A percentile compares a stretch with the other conserved stretches of the same genome.
Evolutionary conservation across 2,329 filamentous ascomycete species (phyloP).

Genomic region (Pseudocercospora vitis): DNA sequence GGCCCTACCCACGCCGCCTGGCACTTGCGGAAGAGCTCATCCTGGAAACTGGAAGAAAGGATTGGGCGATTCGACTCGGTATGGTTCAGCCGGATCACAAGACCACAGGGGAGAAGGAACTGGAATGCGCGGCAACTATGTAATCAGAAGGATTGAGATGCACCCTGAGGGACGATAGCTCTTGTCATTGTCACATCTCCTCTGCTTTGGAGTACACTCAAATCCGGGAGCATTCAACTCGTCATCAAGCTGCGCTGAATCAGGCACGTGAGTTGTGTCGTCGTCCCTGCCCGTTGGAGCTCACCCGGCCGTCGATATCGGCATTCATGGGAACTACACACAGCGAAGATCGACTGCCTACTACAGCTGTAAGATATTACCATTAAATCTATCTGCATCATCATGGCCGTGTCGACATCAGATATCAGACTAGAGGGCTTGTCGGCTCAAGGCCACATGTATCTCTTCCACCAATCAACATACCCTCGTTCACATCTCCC

Average conservation of each 20-base stretch:
- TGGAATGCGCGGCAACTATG: constrained; percentile 19
- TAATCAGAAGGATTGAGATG: too few relatives aligned
- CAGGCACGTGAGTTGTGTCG: too few relatives aligned
- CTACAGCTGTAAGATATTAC: constrained; percentile 9
- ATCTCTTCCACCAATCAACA: not conserved
- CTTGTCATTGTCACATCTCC: too few relatives aligned
- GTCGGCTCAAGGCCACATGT: too few relatives aligned
- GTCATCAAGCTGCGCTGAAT: too few relatives aligned
- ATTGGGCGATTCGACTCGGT: constrained; percentile 43
- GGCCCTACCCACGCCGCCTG: constrained; percentile 38
- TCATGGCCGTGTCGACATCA: constrained; percentile 1
- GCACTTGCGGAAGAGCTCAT: constrained; percentile 43
- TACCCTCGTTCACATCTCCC: not conserved
- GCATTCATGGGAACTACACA: too few relatives aligned
- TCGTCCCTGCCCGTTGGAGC: too few relatives aligned
- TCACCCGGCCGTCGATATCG: too few relatives aligned
- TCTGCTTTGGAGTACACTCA: too few relatives aligned
- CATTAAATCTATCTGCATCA: constrained; percentile 14
- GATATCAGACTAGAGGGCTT: not conserved
- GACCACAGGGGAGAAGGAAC: constrained; percentile 9
- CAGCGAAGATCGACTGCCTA: not conserved
- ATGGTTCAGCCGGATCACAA: constrained; percentile 33
- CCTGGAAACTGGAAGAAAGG: constrained; percentile 37
- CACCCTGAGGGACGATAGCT: too few relatives aligned
- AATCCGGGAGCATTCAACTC: too few relatives aligned